Conservation (phyloP, 2,329 filamentous ascomycete species). For the Trichoderma hamatum region DNA sequence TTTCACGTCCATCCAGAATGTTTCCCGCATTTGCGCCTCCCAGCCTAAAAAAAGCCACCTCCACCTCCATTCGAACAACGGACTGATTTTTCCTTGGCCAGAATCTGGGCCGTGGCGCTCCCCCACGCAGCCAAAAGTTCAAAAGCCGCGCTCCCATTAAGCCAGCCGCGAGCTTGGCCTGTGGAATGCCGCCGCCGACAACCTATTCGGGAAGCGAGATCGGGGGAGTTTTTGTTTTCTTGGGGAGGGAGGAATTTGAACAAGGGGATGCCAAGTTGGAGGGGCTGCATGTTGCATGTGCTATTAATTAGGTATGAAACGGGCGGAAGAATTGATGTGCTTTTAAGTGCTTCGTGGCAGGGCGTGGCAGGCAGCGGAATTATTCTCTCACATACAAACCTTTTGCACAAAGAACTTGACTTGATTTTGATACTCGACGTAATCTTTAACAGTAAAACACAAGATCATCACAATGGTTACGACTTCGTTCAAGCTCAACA, state of each 20-base stretch:
- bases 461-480: conserved; percentile 50
- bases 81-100: conserved; percentile 32
- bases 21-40: conserved; percentile 4
- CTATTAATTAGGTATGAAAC: background rate
- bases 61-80: conserved; percentile 18
- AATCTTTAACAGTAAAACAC: background rate
- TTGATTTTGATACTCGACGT: background rate
- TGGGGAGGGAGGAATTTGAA: background rate
- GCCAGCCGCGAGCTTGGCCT: conserved; percentile 13
- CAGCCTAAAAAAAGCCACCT: conserved; percentile 4
- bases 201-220: conserved; percentile 25
- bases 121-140: conserved; percentile 20
- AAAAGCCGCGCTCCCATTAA: background rate
- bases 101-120: conserved; percentile 5
- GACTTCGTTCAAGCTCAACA: conserved; percentile 65
- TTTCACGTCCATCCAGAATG: background rate
- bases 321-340: background rate
- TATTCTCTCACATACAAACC: background rate
- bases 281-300: background rate
- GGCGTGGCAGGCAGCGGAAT: background rate
- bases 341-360: background rate
- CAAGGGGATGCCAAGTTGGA: background rate
- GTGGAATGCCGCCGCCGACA: conserved; percentile 25
- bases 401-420: background rate
- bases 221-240: background rate